Percentiles rank a stretch among this genome's conserved stretches.
phyloP scores from a whole-genome alignment of 2,329 filamentous ascomycete genomes.

The Beauveria brongniartii region DNA sequence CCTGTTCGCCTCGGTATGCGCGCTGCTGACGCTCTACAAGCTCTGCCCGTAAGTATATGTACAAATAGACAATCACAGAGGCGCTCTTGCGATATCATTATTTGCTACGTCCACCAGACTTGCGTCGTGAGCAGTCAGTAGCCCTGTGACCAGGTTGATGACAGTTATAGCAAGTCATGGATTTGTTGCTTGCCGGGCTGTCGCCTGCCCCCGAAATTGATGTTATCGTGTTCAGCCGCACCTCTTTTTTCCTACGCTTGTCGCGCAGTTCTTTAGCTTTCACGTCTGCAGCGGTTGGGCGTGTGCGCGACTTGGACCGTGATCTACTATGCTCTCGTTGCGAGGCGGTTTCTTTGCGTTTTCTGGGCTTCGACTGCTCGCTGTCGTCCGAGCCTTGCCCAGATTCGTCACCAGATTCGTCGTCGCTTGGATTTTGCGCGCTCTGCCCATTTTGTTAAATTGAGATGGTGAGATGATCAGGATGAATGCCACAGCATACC shows the following conservation, averaged over 20 bases:
- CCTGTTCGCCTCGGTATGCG: background rate
- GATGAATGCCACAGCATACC: slow-evolving; percentile 18
- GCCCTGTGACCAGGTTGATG: slow-evolving; percentile 53
- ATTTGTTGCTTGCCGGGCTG: slow-evolving; percentile 17
- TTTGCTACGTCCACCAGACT: slow-evolving; percentile 7
- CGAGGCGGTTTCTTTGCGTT: slow-evolving; percentile 19
- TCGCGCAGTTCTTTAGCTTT: slow-evolving; percentile 45
- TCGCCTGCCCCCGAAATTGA: slow-evolving; percentile 47
- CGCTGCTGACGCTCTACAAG: background rate
- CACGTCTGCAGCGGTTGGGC: slow-evolving; percentile 17
- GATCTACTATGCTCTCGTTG: slow-evolving; percentile 20
- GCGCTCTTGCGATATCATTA: background rate
- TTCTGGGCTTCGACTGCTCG: slow-evolving; percentile 19
- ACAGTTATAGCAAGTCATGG: slow-evolving; percentile 50
- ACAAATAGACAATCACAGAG: background rate
- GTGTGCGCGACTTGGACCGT: slow-evolving; percentile 24
- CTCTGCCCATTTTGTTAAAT: slow-evolving; percentile 11
- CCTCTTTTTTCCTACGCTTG: slow-evolving; percentile 55
- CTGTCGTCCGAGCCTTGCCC: slow-evolving; percentile 17
- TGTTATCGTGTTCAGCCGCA: slow-evolving; percentile 54
- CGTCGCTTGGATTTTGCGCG: slow-evolving; percentile 16
- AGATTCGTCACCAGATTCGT: slow-evolving; percentile 16
- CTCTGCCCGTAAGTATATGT: background rate
- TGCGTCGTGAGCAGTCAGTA: slow-evolving; percentile 41
- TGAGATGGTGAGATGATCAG: background rate